Evolutionary conservation across 768 basidiomycete genomes (phyloP).

Genomic region (Rhodotorula kratochvilovae): DNA sequence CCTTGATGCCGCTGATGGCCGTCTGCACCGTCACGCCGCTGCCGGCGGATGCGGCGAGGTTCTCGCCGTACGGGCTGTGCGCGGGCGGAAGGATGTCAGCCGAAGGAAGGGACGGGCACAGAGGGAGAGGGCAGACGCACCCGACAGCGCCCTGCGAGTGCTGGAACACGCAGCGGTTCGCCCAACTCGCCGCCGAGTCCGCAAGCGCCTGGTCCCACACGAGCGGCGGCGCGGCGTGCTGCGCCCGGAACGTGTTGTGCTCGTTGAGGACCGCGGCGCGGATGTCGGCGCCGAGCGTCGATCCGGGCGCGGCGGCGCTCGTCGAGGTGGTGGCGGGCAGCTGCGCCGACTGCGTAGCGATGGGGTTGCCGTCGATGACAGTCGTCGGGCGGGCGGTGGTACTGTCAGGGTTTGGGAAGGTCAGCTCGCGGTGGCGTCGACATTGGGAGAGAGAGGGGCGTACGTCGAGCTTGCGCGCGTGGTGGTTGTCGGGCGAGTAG

Average conservation of each 20-base stretch:
- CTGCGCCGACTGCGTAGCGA: background rate
- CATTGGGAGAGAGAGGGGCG: background rate
- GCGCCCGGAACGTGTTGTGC: slow-evolving; percentile 62
- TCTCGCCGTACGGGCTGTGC: slow-evolving; percentile 60
- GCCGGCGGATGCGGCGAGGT: slow-evolving; percentile 70
- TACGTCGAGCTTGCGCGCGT: background rate
- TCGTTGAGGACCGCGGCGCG: slow-evolving; percentile 48
- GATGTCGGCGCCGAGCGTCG: slow-evolving; percentile 3
- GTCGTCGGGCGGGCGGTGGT: no score
- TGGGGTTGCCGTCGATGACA: background rate
- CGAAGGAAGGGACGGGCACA: no score
- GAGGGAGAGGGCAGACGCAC: background rate
- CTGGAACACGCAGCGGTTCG: slow-evolving; percentile 61
- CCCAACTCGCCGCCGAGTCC: slow-evolving; percentile 65
- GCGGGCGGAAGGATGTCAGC: background rate
- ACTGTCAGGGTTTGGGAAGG: background rate
- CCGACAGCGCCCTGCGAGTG: slow-evolving; percentile 66
- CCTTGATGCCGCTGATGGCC: slow-evolving; percentile 48
- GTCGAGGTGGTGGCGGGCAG: background rate
- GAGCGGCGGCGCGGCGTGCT: slow-evolving; percentile 62
- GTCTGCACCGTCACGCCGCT: slow-evolving; percentile 2
- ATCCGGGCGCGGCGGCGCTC: background rate
- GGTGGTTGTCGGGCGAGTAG: background rate
- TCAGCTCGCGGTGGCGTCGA: background rate
- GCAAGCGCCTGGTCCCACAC: slow-evolving; percentile 64